Percentiles rank a stretch among this genome's conserved stretches.
phyloP scores from a whole-genome alignment of 2,329 filamentous ascomycete genomes.

The Exserohilum rostratum region DNA sequence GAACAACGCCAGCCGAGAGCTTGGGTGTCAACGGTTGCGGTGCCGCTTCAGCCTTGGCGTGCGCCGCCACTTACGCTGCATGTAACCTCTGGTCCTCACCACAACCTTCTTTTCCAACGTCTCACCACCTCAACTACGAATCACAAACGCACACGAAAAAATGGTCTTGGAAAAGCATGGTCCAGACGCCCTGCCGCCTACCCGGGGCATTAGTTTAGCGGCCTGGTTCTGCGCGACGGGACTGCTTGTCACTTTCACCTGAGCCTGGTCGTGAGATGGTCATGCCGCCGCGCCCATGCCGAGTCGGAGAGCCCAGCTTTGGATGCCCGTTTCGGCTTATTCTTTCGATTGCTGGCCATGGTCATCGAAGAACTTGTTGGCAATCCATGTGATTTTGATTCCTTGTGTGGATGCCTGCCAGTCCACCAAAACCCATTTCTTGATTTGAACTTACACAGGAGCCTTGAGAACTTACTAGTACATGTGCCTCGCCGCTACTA shows the following conservation, averaged over 20 bases:
- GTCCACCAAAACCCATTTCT: neutral
- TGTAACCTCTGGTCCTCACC: conserved; percentile 14
- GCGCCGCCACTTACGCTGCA: conserved; percentile 20
- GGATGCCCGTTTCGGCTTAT: conserved; percentile 11
- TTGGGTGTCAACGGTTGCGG: conserved; percentile 14
- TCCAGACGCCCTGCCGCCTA: neutral
- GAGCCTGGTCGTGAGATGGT: conserved; percentile 4
- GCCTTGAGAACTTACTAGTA: neutral
- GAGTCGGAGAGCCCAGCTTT: conserved; percentile 16
- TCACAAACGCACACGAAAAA: neutral
- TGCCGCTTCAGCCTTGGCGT: conserved; percentile 16
- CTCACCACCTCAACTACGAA: neutral
- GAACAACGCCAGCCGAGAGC: conserved; percentile 16
- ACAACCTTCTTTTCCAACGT: neutral
- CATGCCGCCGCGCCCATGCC: conserved; percentile 22
- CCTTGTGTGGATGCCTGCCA: neutral
- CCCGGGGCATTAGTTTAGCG: neutral
- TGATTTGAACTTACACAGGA: neutral
- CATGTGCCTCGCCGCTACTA: neutral
- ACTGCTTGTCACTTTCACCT: neutral
- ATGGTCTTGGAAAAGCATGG: neutral
- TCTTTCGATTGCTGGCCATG: conserved; percentile 6
- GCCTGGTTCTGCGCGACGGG: neutral
- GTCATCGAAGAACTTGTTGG: conserved; percentile 1
- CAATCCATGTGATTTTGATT: neutral